Evolutionary conservation across 2,329 filamentous ascomycete species (phyloP), one percentile per base, ranked within the genome.

Genomic region (Blumeriella jaapii): DNA sequence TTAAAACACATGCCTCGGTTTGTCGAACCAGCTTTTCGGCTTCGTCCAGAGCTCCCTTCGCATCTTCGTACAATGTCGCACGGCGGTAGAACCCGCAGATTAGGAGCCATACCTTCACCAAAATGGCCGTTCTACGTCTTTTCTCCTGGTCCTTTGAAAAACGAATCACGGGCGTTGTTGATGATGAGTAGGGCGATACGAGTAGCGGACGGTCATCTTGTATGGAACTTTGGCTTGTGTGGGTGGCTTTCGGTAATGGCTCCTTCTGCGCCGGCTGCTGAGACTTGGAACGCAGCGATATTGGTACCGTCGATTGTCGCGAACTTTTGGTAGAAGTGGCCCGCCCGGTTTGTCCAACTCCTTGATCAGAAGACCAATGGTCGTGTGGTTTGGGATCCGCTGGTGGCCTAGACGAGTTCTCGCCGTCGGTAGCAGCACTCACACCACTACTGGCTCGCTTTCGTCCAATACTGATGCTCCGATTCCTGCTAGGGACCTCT

Each of bases 31-130:
- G 68, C 53, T 82, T 82, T 40, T 75, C 68, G 1, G 89, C 91
- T 63, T 96, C 91, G 8, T 75, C 69, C 17, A 87, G 73, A 5
- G 89, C 85, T 34, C 78, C 82, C 48, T 73, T 74, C 9, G 82
- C 77, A 55, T 96, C 89, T 13, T 87, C 79, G 36, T 75, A 74
- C 63, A 93, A 75, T 6, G 71, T 72, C 6, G 89, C 84, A 34
- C 85, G 74, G 17, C 85, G 74, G 55, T 96, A 98, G 45, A 96
- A 78, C 0, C 81, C 81, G 2, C 85, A 81, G 42, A 95, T 85
- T 54, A 91, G 80, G 6, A 95, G 66, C 91, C 91, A 98, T 19
- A 95, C 77, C 46, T 79, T 80, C 13, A 86, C 64, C 11, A 98
- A 56, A 8, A 75, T 62, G 5, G 61, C 61, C 19, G 59, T 62